Evolutionary conservation across 1,284 basidiomycete genomes (phyloP).

Genomic region (Thecaphora thlaspeos): DNA sequence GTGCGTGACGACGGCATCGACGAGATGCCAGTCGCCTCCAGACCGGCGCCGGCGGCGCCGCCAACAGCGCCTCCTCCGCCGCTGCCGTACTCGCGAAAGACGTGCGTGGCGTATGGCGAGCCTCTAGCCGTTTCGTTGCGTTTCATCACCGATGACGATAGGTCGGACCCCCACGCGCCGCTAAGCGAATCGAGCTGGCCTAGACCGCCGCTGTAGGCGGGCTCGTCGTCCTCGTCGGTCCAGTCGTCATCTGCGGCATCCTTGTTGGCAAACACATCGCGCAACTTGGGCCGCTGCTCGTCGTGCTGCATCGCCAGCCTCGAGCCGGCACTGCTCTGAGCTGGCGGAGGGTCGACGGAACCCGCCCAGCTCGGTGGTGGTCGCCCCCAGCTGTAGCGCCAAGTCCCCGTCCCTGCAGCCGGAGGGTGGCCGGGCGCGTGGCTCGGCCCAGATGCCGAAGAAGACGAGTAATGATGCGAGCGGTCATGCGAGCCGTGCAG

Average conservation of each 20-base stretch:
- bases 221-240: slow-evolving; percentile 50
- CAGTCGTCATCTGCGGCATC: slow-evolving; percentile 43
- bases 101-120: slow-evolving; percentile 21
- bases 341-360: slow-evolving; percentile 38
- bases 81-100: slow-evolving; percentile 16
- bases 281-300: slow-evolving; percentile 18
- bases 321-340: background rate
- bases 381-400: slow-evolving; percentile 49
- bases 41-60: too few relatives aligned
- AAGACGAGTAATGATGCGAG: background rate
- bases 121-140: slow-evolving; percentile 4
- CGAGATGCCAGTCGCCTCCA: background rate
- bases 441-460: slow-evolving; percentile 4
- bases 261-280: slow-evolving; percentile 48
- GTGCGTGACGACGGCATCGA: background rate
- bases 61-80: slow-evolving; percentile 4
- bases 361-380: slow-evolving; percentile 51
- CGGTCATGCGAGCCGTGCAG: slow-evolving; percentile 20
- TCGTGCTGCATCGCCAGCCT: background rate
- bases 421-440: slow-evolving; percentile 9
- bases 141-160: slow-evolving; percentile 8
- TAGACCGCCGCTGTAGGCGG: slow-evolving; percentile 39
- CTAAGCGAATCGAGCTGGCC: slow-evolving; percentile 39
- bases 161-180: background rate
- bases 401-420: slow-evolving; percentile 32